Percentiles rank a stretch among this genome's conserved stretches.
Evolutionary conservation across 495 filamentous ascomycete species (phyloP).

Genomic region (Neurospora terricola): DNA sequence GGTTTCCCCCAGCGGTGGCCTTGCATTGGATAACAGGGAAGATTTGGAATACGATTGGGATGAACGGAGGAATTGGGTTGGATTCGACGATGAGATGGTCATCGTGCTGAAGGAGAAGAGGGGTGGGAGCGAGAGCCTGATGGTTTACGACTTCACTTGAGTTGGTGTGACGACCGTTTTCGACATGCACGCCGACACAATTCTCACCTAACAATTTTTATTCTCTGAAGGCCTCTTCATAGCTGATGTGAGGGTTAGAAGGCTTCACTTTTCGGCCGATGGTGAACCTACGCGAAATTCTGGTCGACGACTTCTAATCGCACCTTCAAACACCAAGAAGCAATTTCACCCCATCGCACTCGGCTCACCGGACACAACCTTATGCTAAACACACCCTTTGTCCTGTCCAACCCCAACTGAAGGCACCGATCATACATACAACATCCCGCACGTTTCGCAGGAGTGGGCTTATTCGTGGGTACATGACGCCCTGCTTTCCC

Average conservation of each 20-base stretch:
- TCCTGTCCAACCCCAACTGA: background rate
- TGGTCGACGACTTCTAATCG: background rate
- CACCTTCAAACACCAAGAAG: background rate
- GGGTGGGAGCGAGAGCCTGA: constrained; percentile 58
- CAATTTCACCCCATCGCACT: background rate
- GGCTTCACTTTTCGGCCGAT: background rate
- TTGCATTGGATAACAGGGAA: background rate
- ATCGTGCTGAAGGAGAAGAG: constrained; percentile 68
- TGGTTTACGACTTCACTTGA: constrained; percentile 89
- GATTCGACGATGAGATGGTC: constrained; percentile 91
- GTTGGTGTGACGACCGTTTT: background rate
- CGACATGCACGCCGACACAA: background rate
- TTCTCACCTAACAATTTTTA: background rate
- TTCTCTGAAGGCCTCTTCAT: background rate
- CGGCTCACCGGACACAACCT: background rate
- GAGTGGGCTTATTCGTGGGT: background rate
- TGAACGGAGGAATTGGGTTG: constrained; percentile 54
- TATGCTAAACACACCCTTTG: background rate
- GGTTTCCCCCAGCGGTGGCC: no score
- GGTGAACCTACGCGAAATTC: background rate
- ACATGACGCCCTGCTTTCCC: background rate
- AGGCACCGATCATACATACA: background rate
- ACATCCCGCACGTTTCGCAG: background rate
- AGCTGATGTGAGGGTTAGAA: background rate
- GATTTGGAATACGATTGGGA: constrained; percentile 9